Evolutionary conservation across 176 grass and related monocot species (phyloP), one percentile per base, ranked within the genome.

Genomic region (Oryza brachyantha): DNA sequence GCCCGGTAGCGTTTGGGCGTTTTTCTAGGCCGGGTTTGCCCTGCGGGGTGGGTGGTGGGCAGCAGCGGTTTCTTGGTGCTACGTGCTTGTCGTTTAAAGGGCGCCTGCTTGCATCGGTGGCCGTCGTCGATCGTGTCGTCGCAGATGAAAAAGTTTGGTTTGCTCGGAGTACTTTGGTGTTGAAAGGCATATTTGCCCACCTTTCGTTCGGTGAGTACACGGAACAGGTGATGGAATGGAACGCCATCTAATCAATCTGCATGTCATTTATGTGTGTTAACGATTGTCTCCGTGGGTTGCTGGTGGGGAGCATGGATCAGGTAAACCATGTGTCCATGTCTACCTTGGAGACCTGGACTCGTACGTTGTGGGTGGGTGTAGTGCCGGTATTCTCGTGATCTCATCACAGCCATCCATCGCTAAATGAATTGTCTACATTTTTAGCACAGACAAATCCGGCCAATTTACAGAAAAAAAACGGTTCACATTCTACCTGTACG

Each of bases 181-280:
- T 46, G 2, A 70, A 58, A 46, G 73, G 68, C 1, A 37, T n/a
- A 21, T 12, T 3, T 43, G 79, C 59, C 50, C 54, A n/a, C 13
- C 39, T 7, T 64, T 25, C 41, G 0, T 40, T 40, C 29, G 31
- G 71, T 13, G 74, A 17, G 19, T 19, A 37, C 13, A 24, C 54
- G 66, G 42, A 41, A 68, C 58, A 62, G 57, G 9, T 24, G 4
- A 78, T 16, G 29, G 9, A 29, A 78, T 16, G 29, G 9, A 38
- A 11, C 43, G 22, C 14, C 27, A 43, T 66, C 83, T 42, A 65
- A 65, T 72, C 83, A 25, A 65, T 72, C 83, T 19, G 4, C 83
- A 1, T 71, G 26, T 65, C 75, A 9, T 11, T n/a, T n/a, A 0
- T 28, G 35, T 52, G 2, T 21, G 45, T 57, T 29, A 42, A 42